Conservation (phyloP, 2,329 filamentous ascomycete genomes). For the Fusarium xylarioides region DNA sequence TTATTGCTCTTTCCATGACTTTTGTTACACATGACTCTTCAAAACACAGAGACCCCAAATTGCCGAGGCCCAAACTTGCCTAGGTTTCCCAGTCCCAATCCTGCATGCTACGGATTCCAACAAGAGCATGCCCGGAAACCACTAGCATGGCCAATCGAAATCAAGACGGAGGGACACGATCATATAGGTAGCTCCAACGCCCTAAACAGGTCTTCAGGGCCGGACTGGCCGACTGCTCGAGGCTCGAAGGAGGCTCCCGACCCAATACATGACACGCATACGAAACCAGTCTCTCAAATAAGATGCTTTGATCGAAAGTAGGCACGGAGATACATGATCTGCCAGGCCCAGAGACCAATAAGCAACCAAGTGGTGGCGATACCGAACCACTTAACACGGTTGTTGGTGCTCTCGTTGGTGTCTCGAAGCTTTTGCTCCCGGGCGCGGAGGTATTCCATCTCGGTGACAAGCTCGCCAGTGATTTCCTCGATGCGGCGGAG, state of each 20-base stretch:
- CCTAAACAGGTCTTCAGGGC: slow-evolving; percentile 7
- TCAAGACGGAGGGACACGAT: background rate
- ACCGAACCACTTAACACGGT: slow-evolving; percentile 98
- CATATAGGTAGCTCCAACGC: slow-evolving; percentile 1
- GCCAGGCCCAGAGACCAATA: slow-evolving; percentile 90
- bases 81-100: slow-evolving; percentile 31
- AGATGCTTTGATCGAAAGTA: slow-evolving; percentile 80
- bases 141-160: slow-evolving; percentile 31
- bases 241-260: slow-evolving; percentile 4
- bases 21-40: slow-evolving; percentile 43
- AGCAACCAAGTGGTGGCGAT: slow-evolving; percentile 92
- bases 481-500: slow-evolving; percentile 92
- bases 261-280: slow-evolving; percentile 21
- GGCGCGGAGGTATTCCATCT: slow-evolving; percentile 94
- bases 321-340: slow-evolving; percentile 95
- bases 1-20: slow-evolving; percentile 42
- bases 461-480: slow-evolving; percentile 84
- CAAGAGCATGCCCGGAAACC: slow-evolving; percentile 38
- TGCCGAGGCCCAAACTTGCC: slow-evolving; percentile 24
- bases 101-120: slow-evolving; percentile 42
- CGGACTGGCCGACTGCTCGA: slow-evolving; percentile 3
- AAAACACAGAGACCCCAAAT: slow-evolving; percentile 19
- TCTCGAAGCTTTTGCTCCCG: slow-evolving; percentile 96
- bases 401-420: slow-evolving; percentile 99
- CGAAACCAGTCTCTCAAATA: slow-evolving; percentile 44